A percentile compares a stretch with the other conserved stretches of the same genome.
Conservation (phyloP, 2,329 filamentous ascomycete species). For the Zarea fungicola region DNA sequence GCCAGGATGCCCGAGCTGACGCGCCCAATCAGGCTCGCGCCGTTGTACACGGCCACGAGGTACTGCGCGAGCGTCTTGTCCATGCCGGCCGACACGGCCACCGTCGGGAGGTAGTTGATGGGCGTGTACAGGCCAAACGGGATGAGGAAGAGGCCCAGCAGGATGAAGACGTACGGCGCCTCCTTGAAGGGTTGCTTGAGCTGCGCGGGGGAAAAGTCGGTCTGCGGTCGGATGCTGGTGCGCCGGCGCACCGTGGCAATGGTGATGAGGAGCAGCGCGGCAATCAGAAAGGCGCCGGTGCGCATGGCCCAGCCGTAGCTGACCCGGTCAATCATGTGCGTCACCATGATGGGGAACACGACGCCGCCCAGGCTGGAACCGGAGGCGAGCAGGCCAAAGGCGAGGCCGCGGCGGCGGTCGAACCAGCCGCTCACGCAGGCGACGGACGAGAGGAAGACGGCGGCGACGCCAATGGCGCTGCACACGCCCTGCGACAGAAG, state of each 20-base stretch:
- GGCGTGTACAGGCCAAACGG: slow-evolving; percentile 27
- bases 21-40: slow-evolving; percentile 20
- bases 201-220: slow-evolving; percentile 22
- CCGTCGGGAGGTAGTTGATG: slow-evolving; percentile 23
- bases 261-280: slow-evolving; percentile 19
- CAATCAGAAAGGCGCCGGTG: slow-evolving; percentile 26
- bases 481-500: slow-evolving; percentile 29
- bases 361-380: slow-evolving; percentile 29
- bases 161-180: slow-evolving; percentile 20
- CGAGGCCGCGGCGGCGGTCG: slow-evolving; percentile 21
- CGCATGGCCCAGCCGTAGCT: slow-evolving; percentile 29
- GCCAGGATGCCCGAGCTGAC: slow-evolving; percentile 19
- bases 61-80: slow-evolving; percentile 17
- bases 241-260: slow-evolving; percentile 11
- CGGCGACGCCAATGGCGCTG: slow-evolving; percentile 24
- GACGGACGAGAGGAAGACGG: slow-evolving; percentile 22
- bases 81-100: slow-evolving; percentile 18
- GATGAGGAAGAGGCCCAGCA: slow-evolving; percentile 23
- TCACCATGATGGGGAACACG: slow-evolving; percentile 30
- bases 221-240: neutral
- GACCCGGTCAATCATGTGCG: slow-evolving; percentile 22
- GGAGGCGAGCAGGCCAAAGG: slow-evolving; percentile 22
- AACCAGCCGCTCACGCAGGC: slow-evolving; percentile 22
- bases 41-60: slow-evolving; percentile 21
- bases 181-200: slow-evolving; percentile 26